Percentiles rank a stretch among this genome's conserved stretches.
These are phyloP conservation scores for Solanum corneliomulleri DNA, from an alignment of 257 asterid species.

Conservation along the genomic window DNA sequence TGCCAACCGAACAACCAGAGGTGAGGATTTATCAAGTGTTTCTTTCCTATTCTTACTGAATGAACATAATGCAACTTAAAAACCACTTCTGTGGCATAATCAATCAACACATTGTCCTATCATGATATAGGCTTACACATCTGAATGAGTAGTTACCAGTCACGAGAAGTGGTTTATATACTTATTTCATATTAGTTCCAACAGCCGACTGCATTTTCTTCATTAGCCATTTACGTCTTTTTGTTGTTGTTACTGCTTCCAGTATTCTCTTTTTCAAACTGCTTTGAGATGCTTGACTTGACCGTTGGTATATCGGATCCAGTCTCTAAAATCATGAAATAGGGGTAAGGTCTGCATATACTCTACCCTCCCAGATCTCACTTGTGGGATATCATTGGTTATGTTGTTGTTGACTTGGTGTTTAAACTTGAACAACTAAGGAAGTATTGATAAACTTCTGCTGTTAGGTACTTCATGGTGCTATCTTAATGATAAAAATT, in stretches of 20 bases:
- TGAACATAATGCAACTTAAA: neutral
- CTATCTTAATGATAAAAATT: neutral
- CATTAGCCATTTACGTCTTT: neutral
- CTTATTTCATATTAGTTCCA: neutral
- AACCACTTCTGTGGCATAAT: neutral
- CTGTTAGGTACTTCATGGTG: neutral
- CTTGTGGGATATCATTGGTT: neutral
- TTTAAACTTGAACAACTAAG: neutral
- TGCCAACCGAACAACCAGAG: constrained; percentile 31
- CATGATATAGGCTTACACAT: neutral
- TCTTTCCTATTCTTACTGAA: neutral
- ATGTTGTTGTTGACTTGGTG: neutral
- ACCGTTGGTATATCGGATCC: neutral
- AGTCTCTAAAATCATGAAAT: neutral
- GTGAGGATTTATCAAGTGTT: constrained; percentile 19
- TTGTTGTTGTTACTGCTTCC: neutral
- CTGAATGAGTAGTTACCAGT: neutral
- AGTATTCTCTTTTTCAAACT: neutral
- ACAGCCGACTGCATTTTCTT: neutral
- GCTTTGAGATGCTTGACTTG: neutral
- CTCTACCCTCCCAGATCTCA: neutral
- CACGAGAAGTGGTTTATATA: neutral
- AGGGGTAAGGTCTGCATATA: neutral
- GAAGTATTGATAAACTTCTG: neutral
- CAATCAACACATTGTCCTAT: neutral